A percentile compares a stretch with the other conserved stretches of the same genome.
These are phyloP conservation scores for Diplodia seriata DNA, from an alignment of 2,329 filamentous ascomycete species.

Conservation along the genomic window DNA sequence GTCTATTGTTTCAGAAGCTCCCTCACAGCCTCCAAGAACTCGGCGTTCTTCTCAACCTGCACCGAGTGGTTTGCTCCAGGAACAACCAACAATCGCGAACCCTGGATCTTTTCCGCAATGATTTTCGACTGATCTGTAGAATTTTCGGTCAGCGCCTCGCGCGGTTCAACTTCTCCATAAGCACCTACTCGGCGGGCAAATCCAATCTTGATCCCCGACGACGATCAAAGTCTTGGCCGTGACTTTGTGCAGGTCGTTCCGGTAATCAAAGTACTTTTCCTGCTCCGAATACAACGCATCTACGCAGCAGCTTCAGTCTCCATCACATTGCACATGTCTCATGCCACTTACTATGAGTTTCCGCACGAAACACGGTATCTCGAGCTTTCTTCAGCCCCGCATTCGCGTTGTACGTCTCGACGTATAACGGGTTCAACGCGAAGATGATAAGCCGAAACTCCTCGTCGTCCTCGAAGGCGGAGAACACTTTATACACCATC, in stretches of 20 bases:
- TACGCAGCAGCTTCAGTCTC: conserved; percentile 30
- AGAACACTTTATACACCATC: conserved; percentile 53
- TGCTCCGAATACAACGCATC: conserved; percentile 47
- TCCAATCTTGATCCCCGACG: conserved; percentile 52
- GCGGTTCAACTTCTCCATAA: neutral
- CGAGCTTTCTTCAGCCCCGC: conserved; percentile 42
- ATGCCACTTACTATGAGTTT: conserved; percentile 46
- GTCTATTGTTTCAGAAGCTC: conserved; percentile 17
- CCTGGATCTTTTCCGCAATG: conserved; percentile 41
- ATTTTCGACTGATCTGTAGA: conserved; percentile 41
- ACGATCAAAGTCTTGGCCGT: conserved; percentile 48
- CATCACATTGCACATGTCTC: fast-evolving
- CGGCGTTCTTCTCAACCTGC: conserved; percentile 45
- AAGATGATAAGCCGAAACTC: conserved; percentile 51
- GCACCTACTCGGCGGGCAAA: conserved; percentile 42
- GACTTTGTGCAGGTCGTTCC: conserved; percentile 40
- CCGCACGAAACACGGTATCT: conserved; percentile 45
- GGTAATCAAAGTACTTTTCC: conserved; percentile 52
- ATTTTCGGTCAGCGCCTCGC: neutral
- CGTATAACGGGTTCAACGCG: conserved; percentile 50
- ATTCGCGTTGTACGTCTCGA: conserved; percentile 47
- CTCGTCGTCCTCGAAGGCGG: conserved; percentile 47
- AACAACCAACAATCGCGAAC: conserved; percentile 42
- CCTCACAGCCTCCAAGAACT: conserved; percentile 38
- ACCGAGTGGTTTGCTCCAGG: conserved; percentile 48